Evolutionary conservation across 2,329 filamentous ascomycete genomes (phyloP), one percentile per base, ranked within the genome.

Genomic region (Coniella vitis): DNA sequence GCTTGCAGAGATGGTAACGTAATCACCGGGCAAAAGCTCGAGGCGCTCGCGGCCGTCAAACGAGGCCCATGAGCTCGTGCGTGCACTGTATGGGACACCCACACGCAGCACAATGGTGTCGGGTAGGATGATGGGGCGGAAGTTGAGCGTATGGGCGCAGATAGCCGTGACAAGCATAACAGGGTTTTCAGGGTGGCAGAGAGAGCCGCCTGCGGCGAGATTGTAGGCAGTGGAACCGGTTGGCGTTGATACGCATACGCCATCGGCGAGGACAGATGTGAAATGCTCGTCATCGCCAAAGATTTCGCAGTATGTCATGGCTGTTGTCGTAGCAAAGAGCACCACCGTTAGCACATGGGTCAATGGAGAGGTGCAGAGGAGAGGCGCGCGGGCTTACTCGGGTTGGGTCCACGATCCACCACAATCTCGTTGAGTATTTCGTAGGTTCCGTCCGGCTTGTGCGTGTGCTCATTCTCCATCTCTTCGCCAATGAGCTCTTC

Each of bases 371-470:
- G 22, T 12, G 1, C 3, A 16, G 17, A 7, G 20, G 19, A 8
- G 17, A 25, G 7, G 29, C 13, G 8, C 1, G 12, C 20, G 17
- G 34, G 73, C 83, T 71, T 71, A 89, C 86, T 95, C 39, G 91
- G 83, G 65, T 94, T 96, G 7, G 93, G 93, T 0, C 93, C 93
- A 16, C 93, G 79, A 61, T 98, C 93, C 25, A 97, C 81, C 8
- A 98, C 91, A n/a, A 97, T 83, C 64, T 98, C 93, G 60, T 98
- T 98, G 54, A 98, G 70, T 50, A 97, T 95, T 65, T 95, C 88
- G 64, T 84, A 89, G 1, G 87, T 90, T 35, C 83, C 81, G 58
- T 93, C 88, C 0, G 90, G 90, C 37, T 73, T 78, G 69, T 97
- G 93, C 0, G 91, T 97, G 57, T 84, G 81, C 57, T 86, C 82